These are phyloP conservation scores for Wakefieldia striispora DNA, from an alignment of 768 basidiomycete species.

Conservation along the genomic window DNA sequence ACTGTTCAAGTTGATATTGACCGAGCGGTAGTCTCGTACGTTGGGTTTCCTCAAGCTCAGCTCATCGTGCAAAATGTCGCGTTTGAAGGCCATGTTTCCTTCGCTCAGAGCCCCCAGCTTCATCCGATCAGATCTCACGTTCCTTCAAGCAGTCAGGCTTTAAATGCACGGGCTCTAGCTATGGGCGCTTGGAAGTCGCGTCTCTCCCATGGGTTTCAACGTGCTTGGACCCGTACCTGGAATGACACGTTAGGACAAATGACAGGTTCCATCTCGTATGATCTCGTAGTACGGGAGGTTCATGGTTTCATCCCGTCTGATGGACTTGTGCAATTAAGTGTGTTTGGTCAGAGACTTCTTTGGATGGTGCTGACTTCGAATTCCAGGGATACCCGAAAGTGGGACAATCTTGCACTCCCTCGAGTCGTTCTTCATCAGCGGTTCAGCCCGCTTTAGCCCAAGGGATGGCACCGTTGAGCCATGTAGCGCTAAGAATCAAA, in stretches of 20 bases:
- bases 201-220: constrained; percentile 54
- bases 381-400: constrained; percentile 24
- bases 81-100: constrained; percentile 52
- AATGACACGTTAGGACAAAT: constrained; percentile 67
- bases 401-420: constrained; percentile 46
- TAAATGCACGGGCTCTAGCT: constrained; percentile 38
- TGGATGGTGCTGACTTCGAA: neutral
- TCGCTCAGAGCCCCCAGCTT: constrained; percentile 47
- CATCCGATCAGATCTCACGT: constrained; percentile 11
- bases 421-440: constrained; percentile 41
- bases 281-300: constrained; percentile 48
- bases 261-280: constrained; percentile 53
- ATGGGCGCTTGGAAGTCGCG: constrained; percentile 66
- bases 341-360: constrained; percentile 4
- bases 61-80: constrained; percentile 50
- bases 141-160: constrained; percentile 10
- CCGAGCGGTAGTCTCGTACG: constrained; percentile 49
- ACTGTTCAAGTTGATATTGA: constrained; percentile 67
- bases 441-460: constrained; percentile 59
- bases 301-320: constrained; percentile 38
- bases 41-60: constrained; percentile 49
- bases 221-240: constrained; percentile 69
- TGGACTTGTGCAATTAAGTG: constrained; percentile 28
- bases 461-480: constrained; percentile 51
- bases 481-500: constrained; percentile 46